phyloP scores from a whole-genome alignment of 2,329 filamentous ascomycete genomes.

The Exophiala alcalophila region DNA sequence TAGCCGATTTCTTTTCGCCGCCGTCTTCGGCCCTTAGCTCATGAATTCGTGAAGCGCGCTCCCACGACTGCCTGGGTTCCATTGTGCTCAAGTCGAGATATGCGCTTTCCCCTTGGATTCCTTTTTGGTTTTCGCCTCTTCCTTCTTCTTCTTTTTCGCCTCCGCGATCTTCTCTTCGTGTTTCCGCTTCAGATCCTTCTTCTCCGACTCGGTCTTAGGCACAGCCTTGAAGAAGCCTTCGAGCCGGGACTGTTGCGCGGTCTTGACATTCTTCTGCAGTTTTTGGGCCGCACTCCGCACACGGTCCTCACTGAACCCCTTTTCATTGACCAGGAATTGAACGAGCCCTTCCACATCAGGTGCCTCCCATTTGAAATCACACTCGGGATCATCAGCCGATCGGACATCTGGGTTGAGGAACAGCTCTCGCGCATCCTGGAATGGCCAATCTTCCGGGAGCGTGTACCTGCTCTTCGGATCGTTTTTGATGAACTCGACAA shows the following conservation, averaged over 20 bases:
- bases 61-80: neutral
- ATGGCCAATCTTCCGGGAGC: conserved; percentile 96
- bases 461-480: conserved; percentile 76
- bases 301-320: conserved; percentile 94
- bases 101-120: conserved; percentile 83
- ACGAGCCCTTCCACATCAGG: conserved; percentile 88
- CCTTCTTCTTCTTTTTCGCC: conserved; percentile 93
- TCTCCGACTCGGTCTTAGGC: conserved; percentile 82
- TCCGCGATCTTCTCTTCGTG: conserved; percentile 86
- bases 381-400: conserved; percentile 75
- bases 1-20: neutral
- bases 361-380: conserved; percentile 97
- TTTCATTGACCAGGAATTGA: conserved; percentile 85
- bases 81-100: conserved; percentile 48
- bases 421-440: conserved; percentile 81
- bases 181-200: conserved; percentile 84
- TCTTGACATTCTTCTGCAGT: conserved; percentile 87
- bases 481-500: conserved; percentile 75
- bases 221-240: conserved; percentile 97
- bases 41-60: conserved; percentile 1
- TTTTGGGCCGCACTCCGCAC: conserved; percentile 75
- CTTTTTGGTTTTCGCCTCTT: conserved; percentile 93
- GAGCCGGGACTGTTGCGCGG: conserved; percentile 80
- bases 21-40: conserved; percentile 1
- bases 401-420: conserved; percentile 91